Conservation (phyloP, 345 rosid genomes). For the Limnanthes douglasii region DNA sequence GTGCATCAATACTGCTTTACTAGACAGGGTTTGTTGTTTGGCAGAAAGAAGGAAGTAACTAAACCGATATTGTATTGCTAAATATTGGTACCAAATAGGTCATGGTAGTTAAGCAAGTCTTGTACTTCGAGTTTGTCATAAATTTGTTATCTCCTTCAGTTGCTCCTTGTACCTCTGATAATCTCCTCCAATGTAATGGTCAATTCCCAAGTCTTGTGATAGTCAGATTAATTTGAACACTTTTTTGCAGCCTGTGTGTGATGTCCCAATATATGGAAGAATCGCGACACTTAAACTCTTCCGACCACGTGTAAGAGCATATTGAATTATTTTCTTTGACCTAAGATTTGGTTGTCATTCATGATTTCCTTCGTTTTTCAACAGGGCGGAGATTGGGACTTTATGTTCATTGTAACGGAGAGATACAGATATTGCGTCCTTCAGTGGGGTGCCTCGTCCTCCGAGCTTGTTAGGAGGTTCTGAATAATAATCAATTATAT, state of each 20-base stretch:
- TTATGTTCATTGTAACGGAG: slow-evolving; percentile 81
- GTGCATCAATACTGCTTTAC: too few relatives aligned
- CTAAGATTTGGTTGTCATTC: neutral
- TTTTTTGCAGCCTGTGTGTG: slow-evolving; percentile 59
- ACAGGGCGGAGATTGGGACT: slow-evolving; percentile 85
- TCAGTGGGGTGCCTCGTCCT: slow-evolving; percentile 73
- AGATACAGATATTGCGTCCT: slow-evolving; percentile 85
- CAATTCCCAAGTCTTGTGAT: neutral
- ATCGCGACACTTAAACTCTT: slow-evolving; percentile 86
- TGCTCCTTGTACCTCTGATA: neutral
- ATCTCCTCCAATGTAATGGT: neutral
- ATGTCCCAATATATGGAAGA: slow-evolving; percentile 91
- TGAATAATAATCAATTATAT: too few relatives aligned
- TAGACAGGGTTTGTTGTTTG: too few relatives aligned
- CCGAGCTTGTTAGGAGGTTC: slow-evolving; percentile 89
- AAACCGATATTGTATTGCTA: too few relatives aligned
- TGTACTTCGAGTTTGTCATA: neutral
- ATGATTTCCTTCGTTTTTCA: slow-evolving; percentile 8
- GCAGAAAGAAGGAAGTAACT: too few relatives aligned
- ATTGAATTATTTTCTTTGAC: neutral
- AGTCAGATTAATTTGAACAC: slow-evolving; percentile 3
- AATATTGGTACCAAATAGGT: too few relatives aligned
- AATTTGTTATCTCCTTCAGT: neutral
- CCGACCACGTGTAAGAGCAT: slow-evolving; percentile 73
- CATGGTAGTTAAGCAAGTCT: neutral